Evolutionary conservation across 2,329 filamentous ascomycete genomes (phyloP).

Genomic region (Colletotrichum falcatum): DNA sequence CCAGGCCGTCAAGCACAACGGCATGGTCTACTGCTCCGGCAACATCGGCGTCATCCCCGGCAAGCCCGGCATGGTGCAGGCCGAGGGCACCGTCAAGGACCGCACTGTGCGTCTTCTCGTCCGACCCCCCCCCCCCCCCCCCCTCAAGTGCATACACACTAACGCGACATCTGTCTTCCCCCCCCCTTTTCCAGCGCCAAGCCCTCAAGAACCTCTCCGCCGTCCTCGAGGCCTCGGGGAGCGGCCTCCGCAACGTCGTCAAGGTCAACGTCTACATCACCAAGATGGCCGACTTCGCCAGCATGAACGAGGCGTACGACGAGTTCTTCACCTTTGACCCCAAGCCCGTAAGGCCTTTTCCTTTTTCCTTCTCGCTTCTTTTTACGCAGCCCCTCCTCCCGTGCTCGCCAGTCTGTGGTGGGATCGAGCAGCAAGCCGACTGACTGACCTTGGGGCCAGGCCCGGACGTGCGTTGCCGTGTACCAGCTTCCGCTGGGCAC

Average conservation of each 20-base stretch:
- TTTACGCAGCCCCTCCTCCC: neutral
- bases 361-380: neutral
- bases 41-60: conserved; percentile 67
- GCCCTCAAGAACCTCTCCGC: conserved; percentile 69
- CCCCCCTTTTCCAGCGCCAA: conserved; percentile 56
- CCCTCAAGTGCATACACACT: neutral
- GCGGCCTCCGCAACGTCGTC: conserved; percentile 69
- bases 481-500: conserved; percentile 77
- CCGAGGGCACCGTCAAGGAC: conserved; percentile 64
- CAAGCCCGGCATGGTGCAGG: conserved; percentile 58
- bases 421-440: neutral
- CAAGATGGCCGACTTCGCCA: conserved; percentile 72
- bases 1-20: conserved; percentile 71
- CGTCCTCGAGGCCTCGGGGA: conserved; percentile 71
- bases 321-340: conserved; percentile 59
- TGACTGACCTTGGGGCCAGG: conserved; percentile 47
- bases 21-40: conserved; percentile 79
- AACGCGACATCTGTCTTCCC: neutral
- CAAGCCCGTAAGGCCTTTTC: conserved; percentile 57
- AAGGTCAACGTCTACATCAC: conserved; percentile 77
- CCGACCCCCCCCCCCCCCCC: neutral
- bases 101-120: conserved; percentile 55
- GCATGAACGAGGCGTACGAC: conserved; percentile 68
- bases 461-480: conserved; percentile 78
- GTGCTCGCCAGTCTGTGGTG: neutral